phyloP scores from a whole-genome alignment of 352 stramenopile species.

The Globisporangium perplexum region DNA sequence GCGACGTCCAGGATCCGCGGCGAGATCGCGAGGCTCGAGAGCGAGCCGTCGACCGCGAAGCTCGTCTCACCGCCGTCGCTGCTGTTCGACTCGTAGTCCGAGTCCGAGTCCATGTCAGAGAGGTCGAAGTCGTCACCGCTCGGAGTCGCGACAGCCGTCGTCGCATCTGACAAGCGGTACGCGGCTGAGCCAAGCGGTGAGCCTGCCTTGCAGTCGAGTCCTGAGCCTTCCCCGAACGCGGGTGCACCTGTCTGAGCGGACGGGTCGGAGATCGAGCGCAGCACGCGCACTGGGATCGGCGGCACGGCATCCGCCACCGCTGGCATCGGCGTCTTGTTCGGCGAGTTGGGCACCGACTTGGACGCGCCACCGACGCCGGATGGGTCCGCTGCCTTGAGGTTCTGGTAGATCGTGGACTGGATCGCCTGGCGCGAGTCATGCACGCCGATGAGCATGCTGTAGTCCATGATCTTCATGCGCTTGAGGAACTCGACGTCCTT shows the following conservation, averaged over 20 bases:
- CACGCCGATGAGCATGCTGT: constrained; percentile 90
- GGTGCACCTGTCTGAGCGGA: not conserved
- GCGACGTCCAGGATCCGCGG: constrained; percentile 45
- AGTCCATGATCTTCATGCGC: constrained; percentile 94
- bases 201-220: not conserved
- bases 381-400: constrained; percentile 12
- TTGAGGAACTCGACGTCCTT: constrained; percentile 90
- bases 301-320: not conserved
- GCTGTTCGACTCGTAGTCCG: constrained; percentile 30
- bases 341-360: constrained; percentile 41
- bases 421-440: constrained; percentile 70
- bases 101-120: constrained; percentile 19
- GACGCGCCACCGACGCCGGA: constrained; percentile 1
- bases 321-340: constrained; percentile 9
- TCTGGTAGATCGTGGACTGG: constrained; percentile 43
- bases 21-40: constrained; percentile 31
- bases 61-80: constrained; percentile 24
- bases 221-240: not conserved
- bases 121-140: constrained; percentile 25
- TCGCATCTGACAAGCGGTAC: constrained; percentile 3
- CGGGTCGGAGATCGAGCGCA: constrained; percentile 25
- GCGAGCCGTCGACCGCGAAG: constrained; percentile 10
- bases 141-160: constrained; percentile 10
- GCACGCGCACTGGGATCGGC: constrained; percentile 15
- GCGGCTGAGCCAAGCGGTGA: constrained; percentile 6